Conservation (phyloP, 2,329 filamentous ascomycete genomes). For the Ceratocystis lukuohia region DNA sequence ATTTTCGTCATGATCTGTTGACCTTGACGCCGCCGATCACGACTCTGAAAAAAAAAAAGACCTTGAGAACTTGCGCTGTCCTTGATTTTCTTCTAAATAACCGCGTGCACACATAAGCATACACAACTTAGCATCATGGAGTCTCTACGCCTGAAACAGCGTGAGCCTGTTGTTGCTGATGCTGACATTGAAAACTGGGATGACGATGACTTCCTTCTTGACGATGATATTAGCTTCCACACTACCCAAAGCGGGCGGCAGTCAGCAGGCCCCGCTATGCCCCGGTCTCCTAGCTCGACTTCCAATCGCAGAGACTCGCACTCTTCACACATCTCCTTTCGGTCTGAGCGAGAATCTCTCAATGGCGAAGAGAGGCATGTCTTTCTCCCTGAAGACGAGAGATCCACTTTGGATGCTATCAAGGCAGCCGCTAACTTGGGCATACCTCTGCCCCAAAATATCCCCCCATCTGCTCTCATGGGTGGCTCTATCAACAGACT, state of each 20-base stretch:
- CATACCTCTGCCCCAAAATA: constrained; percentile 76
- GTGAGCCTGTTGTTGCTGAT: constrained; percentile 43
- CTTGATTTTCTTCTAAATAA: neutral
- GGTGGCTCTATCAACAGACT: constrained; percentile 89
- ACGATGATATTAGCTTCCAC: constrained; percentile 45
- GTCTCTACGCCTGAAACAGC: constrained; percentile 39
- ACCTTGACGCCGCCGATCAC: neutral
- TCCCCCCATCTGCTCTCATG: constrained; percentile 77
- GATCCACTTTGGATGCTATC: constrained; percentile 70
- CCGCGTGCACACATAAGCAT: neutral
- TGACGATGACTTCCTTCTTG: constrained; percentile 60
- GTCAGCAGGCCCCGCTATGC: constrained; percentile 33
- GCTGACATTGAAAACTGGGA: constrained; percentile 61
- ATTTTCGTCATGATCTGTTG: neutral
- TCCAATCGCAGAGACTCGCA: constrained; percentile 56
- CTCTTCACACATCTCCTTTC: constrained; percentile 69
- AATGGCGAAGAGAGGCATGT: constrained; percentile 78
- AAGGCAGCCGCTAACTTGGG: constrained; percentile 75
- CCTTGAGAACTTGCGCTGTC: neutral
- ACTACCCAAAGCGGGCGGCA: constrained; percentile 27
- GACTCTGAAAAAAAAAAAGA: neutral
- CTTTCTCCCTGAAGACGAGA: constrained; percentile 70
- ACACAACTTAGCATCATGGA: constrained; percentile 33
- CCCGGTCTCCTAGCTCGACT: constrained; percentile 25
- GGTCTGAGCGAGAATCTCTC: constrained; percentile 66